Evolutionary conservation across 2,329 filamentous ascomycete species (phyloP).

Genomic region (Hypoxylon sp.): DNA sequence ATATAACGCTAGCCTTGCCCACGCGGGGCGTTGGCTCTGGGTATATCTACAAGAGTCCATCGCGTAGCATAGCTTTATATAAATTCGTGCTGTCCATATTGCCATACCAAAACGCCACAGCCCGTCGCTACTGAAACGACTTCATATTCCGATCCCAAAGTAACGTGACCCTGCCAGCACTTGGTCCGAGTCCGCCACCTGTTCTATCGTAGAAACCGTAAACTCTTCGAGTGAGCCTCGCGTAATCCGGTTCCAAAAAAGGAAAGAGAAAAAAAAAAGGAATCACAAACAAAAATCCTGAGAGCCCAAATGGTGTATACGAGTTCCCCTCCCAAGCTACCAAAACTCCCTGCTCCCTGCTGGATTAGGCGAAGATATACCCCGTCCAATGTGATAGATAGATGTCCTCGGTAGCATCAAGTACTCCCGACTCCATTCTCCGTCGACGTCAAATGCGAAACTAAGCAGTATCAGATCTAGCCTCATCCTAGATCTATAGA

Average conservation of each 20-base stretch:
- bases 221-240: slow-evolving; percentile 34
- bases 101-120: slow-evolving; percentile 48
- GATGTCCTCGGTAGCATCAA: slow-evolving; percentile 2
- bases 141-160: slow-evolving; percentile 48
- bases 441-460: slow-evolving; percentile 7
- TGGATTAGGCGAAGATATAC: slow-evolving; percentile 4
- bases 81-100: slow-evolving; percentile 36
- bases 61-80: slow-evolving; percentile 27
- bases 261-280: too few species aligned
- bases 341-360: slow-evolving; percentile 31
- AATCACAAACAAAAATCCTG: slow-evolving; percentile 11
- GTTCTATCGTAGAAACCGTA: slow-evolving; percentile 48
- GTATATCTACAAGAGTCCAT: slow-evolving; percentile 47
- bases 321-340: slow-evolving; percentile 12
- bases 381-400: slow-evolving; percentile 15
- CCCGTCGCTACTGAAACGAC: slow-evolving; percentile 50
- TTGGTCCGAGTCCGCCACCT: slow-evolving; percentile 56
- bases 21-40: slow-evolving; percentile 37
- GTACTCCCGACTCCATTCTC: slow-evolving; percentile 23
- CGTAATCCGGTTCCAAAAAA: slow-evolving; percentile 13
- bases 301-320: slow-evolving; percentile 7
- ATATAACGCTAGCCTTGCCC: slow-evolving; percentile 37
- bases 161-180: slow-evolving; percentile 56
- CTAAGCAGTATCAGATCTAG: slow-evolving; percentile 6
- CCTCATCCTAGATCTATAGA: slow-evolving; percentile 60